Conservation (phyloP, 345 rosid genomes). For the Citrus medica region DNA sequence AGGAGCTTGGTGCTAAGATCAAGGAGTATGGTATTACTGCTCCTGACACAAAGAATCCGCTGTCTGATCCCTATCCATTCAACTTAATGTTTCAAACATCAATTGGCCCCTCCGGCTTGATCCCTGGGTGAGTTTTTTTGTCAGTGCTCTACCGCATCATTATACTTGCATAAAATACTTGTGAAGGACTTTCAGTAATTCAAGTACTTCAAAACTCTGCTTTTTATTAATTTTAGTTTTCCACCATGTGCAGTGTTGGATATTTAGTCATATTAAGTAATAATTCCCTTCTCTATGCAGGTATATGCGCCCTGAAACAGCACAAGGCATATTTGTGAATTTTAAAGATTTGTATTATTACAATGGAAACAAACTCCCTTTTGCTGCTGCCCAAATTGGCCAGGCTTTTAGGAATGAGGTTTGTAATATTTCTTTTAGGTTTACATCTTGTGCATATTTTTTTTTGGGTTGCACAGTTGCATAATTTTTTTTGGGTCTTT, state of each 20-base stretch:
- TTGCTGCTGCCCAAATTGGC: constrained; percentile 98
- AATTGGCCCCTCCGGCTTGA: constrained; percentile 89
- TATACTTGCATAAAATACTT: not conserved
- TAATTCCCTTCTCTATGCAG: constrained; percentile 34
- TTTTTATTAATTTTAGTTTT: not conserved
- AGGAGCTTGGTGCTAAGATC: constrained; percentile 75
- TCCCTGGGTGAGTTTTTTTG: constrained; percentile 56
- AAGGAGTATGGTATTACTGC: constrained; percentile 78
- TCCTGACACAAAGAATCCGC: constrained; percentile 77
- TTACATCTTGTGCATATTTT: not conserved
- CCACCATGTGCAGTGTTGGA: not conserved
- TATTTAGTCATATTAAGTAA: not conserved
- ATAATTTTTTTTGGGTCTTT: not conserved
- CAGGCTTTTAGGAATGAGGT: constrained; percentile 99
- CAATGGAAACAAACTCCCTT: constrained; percentile 90
- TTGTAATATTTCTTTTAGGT: constrained; percentile 11
- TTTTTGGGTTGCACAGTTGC: not conserved
- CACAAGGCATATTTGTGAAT: constrained; percentile 96
- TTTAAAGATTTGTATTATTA: constrained; percentile 86
- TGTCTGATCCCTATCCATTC: constrained; percentile 92
- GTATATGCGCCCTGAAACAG: constrained; percentile 98
- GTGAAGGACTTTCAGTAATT: not conserved
- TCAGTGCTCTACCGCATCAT: too few species aligned
- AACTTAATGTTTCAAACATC: constrained; percentile 97
- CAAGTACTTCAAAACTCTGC: not conserved